A percentile compares a stretch with the other conserved stretches of the same genome.
Evolutionary conservation across 1,139 yeast species (phyloP).

Genomic region (Yamadazyma oceani): DNA sequence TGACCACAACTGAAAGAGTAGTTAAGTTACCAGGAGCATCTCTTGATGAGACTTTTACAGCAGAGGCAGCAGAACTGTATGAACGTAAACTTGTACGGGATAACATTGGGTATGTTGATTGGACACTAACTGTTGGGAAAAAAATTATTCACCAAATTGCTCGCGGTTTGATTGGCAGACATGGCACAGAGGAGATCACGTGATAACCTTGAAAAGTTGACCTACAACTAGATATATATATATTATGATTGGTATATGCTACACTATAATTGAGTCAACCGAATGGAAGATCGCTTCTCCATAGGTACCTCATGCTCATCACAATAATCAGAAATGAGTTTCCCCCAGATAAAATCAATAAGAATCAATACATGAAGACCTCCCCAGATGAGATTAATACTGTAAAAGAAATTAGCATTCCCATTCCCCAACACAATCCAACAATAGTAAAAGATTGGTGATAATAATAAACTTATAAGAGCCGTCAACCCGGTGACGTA

Average conservation of each 20-base stretch:
- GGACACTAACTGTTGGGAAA: slow-evolving; percentile 1
- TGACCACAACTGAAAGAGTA: slow-evolving; percentile 67
- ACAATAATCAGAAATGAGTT: slow-evolving; percentile 69
- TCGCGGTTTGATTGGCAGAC: slow-evolving; percentile 21
- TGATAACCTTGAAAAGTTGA: slow-evolving; percentile 10
- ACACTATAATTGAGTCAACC: slow-evolving; percentile 43
- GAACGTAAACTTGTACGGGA: slow-evolving; percentile 48
- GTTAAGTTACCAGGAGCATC: slow-evolving; percentile 65
- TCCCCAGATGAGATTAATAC: slow-evolving; percentile 82
- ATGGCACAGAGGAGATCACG: too few relatives aligned
- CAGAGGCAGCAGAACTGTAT: slow-evolving; percentile 48
- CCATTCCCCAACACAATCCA: slow-evolving; percentile 97
- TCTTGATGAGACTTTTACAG: slow-evolving; percentile 46
- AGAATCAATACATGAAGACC: slow-evolving; percentile 67
- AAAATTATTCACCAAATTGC: slow-evolving; percentile 13
- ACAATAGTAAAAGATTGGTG: slow-evolving; percentile 88
- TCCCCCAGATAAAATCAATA: slow-evolving; percentile 83
- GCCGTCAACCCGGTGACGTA: slow-evolving; percentile 40
- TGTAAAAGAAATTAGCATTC: slow-evolving; percentile 93
- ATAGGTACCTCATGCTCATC: slow-evolving; percentile 32
- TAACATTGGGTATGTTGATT: slow-evolving; percentile 29
- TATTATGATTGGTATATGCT: neutral
- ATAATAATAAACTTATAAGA: slow-evolving; percentile 44
- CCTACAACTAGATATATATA: neutral
- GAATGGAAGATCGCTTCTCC: slow-evolving; percentile 20